Conservation (phyloP, 2,329 filamentous ascomycete species). For the Penicillium sp. region DNA sequence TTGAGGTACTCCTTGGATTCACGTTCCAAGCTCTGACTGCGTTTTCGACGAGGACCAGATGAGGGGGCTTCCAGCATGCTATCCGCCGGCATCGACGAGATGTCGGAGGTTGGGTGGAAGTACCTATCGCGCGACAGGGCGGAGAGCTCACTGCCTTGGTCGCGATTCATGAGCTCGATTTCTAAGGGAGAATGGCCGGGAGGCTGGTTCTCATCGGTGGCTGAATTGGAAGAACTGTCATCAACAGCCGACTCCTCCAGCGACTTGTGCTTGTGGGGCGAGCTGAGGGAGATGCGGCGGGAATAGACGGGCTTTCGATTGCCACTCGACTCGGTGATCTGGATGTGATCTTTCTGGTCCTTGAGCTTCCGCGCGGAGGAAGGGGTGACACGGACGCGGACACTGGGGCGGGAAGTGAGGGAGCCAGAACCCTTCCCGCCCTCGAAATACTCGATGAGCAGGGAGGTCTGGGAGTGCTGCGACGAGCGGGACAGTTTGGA, state of each 20-base stretch:
- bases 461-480: constrained; percentile 69
- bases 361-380: constrained; percentile 52
- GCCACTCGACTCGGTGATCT: constrained; percentile 64
- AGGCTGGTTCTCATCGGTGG: no score
- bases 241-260: no score
- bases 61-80: constrained; percentile 55
- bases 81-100: constrained; percentile 72
- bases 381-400: constrained; percentile 70
- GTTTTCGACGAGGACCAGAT: constrained; percentile 39
- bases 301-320: constrained; percentile 62
- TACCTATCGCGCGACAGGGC: constrained; percentile 54
- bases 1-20: constrained; percentile 46
- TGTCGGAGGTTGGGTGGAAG: constrained; percentile 65
- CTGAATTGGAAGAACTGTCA: no score
- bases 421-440: constrained; percentile 53
- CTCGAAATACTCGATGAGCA: constrained; percentile 93
- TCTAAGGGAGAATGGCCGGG: no score
- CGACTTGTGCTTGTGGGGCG: no score
- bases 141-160: constrained; percentile 60
- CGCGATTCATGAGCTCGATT: constrained; percentile 67
- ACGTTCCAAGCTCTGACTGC: constrained; percentile 45
- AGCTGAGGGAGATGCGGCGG: constrained; percentile 61
- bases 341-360: constrained; percentile 64
- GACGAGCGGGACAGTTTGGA: constrained; percentile 46
- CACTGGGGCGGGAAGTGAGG: constrained; percentile 66